These are phyloP conservation scores for Penicillium sclerotiorum DNA, from an alignment of 2,329 filamentous ascomycete genomes.

Conservation along the genomic window DNA sequence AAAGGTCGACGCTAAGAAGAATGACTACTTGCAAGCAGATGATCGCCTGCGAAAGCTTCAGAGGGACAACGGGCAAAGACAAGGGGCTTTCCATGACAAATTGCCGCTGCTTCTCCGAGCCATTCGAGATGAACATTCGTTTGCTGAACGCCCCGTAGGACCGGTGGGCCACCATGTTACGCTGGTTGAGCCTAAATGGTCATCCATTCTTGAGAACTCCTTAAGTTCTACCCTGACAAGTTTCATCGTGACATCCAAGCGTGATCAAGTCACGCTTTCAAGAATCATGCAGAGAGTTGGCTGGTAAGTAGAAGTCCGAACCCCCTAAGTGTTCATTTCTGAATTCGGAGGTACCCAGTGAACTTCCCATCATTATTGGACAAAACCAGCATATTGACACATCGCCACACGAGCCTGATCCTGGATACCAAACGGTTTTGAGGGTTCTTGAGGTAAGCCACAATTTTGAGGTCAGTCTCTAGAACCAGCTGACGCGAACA, in stretches of 20 bases:
- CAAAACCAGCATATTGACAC: conserved; percentile 60
- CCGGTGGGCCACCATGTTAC: conserved; percentile 79
- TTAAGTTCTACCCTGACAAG: conserved; percentile 70
- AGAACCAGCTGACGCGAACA: conserved; percentile 34
- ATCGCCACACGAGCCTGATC: conserved; percentile 71
- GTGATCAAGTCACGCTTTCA: conserved; percentile 71
- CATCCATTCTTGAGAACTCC: conserved; percentile 74
- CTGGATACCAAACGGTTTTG: conserved; percentile 73
- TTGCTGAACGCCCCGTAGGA: conserved; percentile 73
- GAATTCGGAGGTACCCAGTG: conserved; percentile 30
- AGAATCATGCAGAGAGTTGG: conserved; percentile 63
- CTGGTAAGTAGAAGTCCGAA: conserved; percentile 45
- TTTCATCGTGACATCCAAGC: conserved; percentile 79
- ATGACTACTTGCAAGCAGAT: conserved; percentile 59
- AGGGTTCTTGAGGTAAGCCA: conserved; percentile 65
- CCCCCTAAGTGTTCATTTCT: background rate
- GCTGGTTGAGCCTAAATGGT: conserved; percentile 80
- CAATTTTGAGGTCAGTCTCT: background rate
- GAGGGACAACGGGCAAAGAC: conserved; percentile 60
- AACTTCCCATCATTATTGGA: conserved; percentile 66
- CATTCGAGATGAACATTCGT: conserved; percentile 71
- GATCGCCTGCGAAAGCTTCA: conserved; percentile 56
- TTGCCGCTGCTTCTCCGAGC: conserved; percentile 66
- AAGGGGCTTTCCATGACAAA: conserved; percentile 65
- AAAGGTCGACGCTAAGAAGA: conserved; percentile 48